Evolutionary conservation across 2,329 filamentous ascomycete species (phyloP).

Genomic region (Ascochyta koolunga): DNA sequence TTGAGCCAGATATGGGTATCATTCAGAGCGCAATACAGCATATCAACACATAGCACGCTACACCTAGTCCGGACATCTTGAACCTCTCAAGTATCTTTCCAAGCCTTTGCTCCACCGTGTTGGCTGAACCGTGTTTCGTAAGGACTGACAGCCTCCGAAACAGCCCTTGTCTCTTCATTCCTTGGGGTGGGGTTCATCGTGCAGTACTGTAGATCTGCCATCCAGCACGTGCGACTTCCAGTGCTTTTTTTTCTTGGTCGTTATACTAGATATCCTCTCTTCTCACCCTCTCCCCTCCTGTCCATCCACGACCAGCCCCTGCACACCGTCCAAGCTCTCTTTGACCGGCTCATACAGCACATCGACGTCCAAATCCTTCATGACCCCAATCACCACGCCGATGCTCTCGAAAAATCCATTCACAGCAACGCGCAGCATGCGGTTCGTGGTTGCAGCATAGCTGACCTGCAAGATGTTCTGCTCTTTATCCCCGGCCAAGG

Average conservation of each 20-base stretch:
- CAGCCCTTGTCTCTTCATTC: background rate
- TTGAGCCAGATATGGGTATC: background rate
- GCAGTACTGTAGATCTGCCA: background rate
- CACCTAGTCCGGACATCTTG: background rate
- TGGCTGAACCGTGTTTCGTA: background rate
- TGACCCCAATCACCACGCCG: conserved; percentile 82
- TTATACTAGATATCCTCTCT: background rate
- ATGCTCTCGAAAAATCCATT: conserved; percentile 96
- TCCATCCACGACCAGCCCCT: conserved; percentile 66
- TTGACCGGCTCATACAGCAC: conserved; percentile 63
- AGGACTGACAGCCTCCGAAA: background rate
- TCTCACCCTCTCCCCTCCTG: conserved; percentile 40
- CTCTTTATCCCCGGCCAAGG: conserved; percentile 51
- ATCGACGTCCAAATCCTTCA: conserved; percentile 88
- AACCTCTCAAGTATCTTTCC: background rate
- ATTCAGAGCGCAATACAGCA: background rate
- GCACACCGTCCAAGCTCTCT: conserved; percentile 62
- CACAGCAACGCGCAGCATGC: conserved; percentile 94
- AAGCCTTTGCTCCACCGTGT: background rate
- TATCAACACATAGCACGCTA: background rate
- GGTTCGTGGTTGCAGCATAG: conserved; percentile 89
- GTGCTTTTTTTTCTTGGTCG: background rate
- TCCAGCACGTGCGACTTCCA: background rate
- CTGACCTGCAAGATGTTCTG: conserved; percentile 69
- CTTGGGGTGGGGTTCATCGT: background rate